These are phyloP conservation scores for Irineochytrium annulatum DNA, from an alignment of 192 early-diverging fungal genomes.

Conservation along the genomic window DNA sequence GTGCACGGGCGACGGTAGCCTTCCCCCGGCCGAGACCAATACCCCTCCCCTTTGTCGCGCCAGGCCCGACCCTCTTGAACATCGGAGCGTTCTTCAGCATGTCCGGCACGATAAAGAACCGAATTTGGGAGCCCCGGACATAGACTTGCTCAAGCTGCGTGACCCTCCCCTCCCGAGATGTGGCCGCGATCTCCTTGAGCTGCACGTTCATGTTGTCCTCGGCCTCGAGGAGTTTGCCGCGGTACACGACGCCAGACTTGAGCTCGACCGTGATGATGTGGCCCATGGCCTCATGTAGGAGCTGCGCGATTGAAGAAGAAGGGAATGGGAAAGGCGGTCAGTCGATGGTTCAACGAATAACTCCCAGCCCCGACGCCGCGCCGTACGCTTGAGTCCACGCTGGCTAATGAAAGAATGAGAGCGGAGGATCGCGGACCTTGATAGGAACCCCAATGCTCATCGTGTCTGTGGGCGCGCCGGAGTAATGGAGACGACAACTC, in stretches of 20 bases:
- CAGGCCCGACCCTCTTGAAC: slow-evolving; percentile 91
- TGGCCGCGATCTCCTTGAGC: slow-evolving; percentile 89
- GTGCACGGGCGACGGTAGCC: slow-evolving; percentile 78
- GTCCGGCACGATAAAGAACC: slow-evolving; percentile 97
- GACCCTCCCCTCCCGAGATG: slow-evolving; percentile 85
- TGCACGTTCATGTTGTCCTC: slow-evolving; percentile 99
- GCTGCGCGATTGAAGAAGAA: slow-evolving; percentile 28
- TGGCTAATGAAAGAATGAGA: no score
- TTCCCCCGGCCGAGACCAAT: slow-evolving; percentile 78
- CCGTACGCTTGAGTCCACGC: no score
- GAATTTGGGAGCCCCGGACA: slow-evolving; percentile 76
- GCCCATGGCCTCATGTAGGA: slow-evolving; percentile 96
- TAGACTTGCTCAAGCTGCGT: slow-evolving; percentile 94
- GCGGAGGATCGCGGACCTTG: slow-evolving; percentile 47
- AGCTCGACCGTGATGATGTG: slow-evolving; percentile 95
- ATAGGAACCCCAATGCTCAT: slow-evolving; percentile 93
- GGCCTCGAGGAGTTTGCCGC: slow-evolving; percentile 89
- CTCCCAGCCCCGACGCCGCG: neutral
- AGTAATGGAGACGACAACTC: no score
- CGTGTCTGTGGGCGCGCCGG: no score
- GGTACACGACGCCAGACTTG: slow-evolving; percentile 90
- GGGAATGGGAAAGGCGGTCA: neutral
- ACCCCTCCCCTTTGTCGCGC: slow-evolving; percentile 72
- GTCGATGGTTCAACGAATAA: neutral
- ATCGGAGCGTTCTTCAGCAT: slow-evolving; percentile 99